Evolutionary conservation across 805 yeast species (phyloP).

Genomic region (Hanseniaspora taiwanica): DNA sequence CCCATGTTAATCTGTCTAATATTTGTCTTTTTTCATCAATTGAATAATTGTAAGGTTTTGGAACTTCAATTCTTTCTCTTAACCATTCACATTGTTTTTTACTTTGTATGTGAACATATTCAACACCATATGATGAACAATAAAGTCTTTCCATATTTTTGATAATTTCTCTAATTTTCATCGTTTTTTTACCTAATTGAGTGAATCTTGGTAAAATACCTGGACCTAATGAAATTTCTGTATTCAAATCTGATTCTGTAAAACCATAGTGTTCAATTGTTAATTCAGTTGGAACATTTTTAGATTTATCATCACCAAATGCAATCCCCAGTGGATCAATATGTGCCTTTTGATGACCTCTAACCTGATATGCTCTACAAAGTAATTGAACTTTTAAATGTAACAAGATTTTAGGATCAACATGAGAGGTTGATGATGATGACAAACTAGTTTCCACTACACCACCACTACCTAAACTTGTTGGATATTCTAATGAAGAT

Average conservation of each 20-base stretch:
- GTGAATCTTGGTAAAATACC: slow-evolving; percentile 93
- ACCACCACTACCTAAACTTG: slow-evolving; percentile 20
- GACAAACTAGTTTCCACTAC: no score
- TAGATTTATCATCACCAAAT: slow-evolving; percentile 51
- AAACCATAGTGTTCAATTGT: slow-evolving; percentile 88
- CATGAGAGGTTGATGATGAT: slow-evolving; percentile 16
- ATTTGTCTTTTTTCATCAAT: slow-evolving; percentile 91
- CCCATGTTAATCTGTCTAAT: slow-evolving; percentile 92
- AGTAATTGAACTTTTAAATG: slow-evolving; percentile 92
- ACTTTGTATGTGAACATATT: slow-evolving; percentile 93
- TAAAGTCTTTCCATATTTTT: slow-evolving; percentile 69
- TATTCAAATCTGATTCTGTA: slow-evolving; percentile 72
- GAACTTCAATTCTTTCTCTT: slow-evolving; percentile 91
- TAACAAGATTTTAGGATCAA: slow-evolving; percentile 56
- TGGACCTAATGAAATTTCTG: slow-evolving; percentile 84
- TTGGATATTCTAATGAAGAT: slow-evolving; percentile 11
- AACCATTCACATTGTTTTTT: slow-evolving; percentile 96
- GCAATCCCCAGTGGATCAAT: slow-evolving; percentile 92
- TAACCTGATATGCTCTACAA: slow-evolving; percentile 96
- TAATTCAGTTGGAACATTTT: slow-evolving; percentile 65
- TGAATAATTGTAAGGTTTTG: slow-evolving; percentile 69
- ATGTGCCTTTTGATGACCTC: slow-evolving; percentile 93
- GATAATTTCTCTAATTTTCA: slow-evolving; percentile 71
- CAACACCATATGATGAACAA: slow-evolving; percentile 83
- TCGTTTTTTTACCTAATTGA: slow-evolving; percentile 38